Evolutionary conservation across 2,329 filamentous ascomycete species (phyloP), one percentile per base, ranked within the genome.

Genomic region (Magnaporthales sp.): DNA sequence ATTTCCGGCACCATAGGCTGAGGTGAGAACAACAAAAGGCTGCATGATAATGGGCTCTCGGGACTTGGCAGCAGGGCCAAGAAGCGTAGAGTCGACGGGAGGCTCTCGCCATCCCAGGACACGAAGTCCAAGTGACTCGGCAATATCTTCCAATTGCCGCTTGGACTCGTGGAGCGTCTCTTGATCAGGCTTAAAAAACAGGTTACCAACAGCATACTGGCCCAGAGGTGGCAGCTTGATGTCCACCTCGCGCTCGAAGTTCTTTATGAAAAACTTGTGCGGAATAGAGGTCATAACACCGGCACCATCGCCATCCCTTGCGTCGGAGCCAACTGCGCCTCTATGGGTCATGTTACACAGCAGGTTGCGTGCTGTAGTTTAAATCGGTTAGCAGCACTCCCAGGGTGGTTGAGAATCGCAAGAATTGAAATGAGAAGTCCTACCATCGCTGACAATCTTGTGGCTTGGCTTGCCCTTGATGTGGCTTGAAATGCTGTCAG

Each of bases 321-420:
- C 93, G 83, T 99, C 95, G 68, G 95, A 98, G 73, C 95, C 95
- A 73, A 98, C 94, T 70, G 95, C 95, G 84, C 95, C 95, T 78
- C 95, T 91, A 84, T 99, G 95, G 84, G 95, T 98, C 95, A 99
- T 99, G 86, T 99, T 98, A 86, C 95, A 99, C 70, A 99, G 89
- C 69, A 99, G 85, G 80, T 93, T 96, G 71, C 92, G 91, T 72
- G 93, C 92, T 95, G 70, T 3, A 60, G 6, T 15, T 26, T 32
- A 26, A n/a, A 13, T 15, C 22, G 7, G 63, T 60, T 31, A 58
- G 63, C 19, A 65, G 6, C 22, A 32, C 24, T n/a, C 51, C n/a
- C 27, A 32, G 11, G 2, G 2, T 8, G 7, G 11, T 32, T 15
- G 15, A 31, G 19, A 9, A 22, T 11, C 2, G 19, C 10, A 22